Conservation (phyloP, 2,329 filamentous ascomycete species). For the Aspergillus costaricaensis region DNA sequence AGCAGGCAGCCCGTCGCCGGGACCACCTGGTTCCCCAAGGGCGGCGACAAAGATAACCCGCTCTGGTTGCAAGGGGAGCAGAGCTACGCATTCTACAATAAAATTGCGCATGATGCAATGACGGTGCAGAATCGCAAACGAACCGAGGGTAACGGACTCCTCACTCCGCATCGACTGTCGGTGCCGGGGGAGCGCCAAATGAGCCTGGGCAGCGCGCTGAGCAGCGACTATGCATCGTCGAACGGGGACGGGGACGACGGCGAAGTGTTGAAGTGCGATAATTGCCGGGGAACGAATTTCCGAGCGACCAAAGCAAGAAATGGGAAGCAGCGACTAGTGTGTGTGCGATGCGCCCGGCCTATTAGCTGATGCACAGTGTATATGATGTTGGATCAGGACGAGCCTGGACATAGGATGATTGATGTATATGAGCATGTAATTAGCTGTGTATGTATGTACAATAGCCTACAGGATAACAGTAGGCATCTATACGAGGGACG, state of each 20-base stretch:
- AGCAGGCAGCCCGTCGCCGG: constrained; percentile 17
- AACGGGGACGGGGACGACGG: constrained; percentile 46
- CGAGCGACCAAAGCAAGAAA: constrained; percentile 59
- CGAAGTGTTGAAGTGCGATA: constrained; percentile 57
- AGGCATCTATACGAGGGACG: constrained; percentile 3
- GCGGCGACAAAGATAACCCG: constrained; percentile 41
- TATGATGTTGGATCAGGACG: not conserved
- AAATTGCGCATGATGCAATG: constrained; percentile 42
- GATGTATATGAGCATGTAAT: constrained; percentile 1
- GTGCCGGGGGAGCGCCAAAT: constrained; percentile 34
- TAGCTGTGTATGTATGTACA: constrained; percentile 5
- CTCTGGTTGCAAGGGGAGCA: constrained; percentile 54
- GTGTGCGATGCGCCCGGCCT: constrained; percentile 53
- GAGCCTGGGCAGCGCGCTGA: constrained; percentile 58
- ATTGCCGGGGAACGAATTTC: constrained; percentile 65
- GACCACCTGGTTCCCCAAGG: constrained; percentile 26
- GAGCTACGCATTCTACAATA: constrained; percentile 58
- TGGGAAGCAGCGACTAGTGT: constrained; percentile 60
- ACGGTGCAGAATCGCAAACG: constrained; percentile 31
- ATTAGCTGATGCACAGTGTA: constrained; percentile 15
- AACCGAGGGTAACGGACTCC: constrained; percentile 15
- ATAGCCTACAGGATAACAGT: not conserved
- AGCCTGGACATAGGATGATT: not conserved
- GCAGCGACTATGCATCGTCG: constrained; percentile 55
- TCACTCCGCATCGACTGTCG: constrained; percentile 24